Base-by-base conservation (phyloP, 768 basidiomycete species). In the Chalciporus sphaerocephalus region DNA sequence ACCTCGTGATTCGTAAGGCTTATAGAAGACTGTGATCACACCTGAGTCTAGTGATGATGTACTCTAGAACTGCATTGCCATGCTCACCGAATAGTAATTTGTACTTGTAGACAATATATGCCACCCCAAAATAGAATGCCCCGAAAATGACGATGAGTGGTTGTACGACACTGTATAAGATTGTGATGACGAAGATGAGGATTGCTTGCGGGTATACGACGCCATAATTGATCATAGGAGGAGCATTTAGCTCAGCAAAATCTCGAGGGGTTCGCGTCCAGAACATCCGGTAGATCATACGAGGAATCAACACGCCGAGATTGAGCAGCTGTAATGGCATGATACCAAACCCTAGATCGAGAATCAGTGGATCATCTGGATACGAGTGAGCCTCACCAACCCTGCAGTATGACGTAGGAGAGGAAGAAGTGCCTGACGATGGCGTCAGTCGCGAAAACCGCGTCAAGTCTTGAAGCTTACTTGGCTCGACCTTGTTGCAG, bases 211-310 rank as follows among this genome's bases (percentile, higher is more conserved):
- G 96, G 63, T 97, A 99, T 10, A 99, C 92, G 40, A 87, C 79
- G 40, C 96, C 96, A 55, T 98, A 95, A 66, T 97, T 98, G 68
- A 98, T 87, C 87, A 94, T 91, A 0, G 96, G 93, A 6, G 96
- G 96, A 0, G 93, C 92, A 59, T 99, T 96, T 13, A 98, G 75
- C 63, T 96, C 96, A 15, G 93, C 95, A 52, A 83, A 94, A 58
- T 99, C 95, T 74, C 96, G 74, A 1, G 96, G 96, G 2, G 95
- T 96, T 39, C 88, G 76, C 2, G 92, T 93, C 53, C 81, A 73
- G 55, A 96, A 86, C 24, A 87, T 64, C 28, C 87, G 79, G 48
- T 73, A 83, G 47, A 94, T 71, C 25, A 85, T 62, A 4, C 89
- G 79, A 2, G 92, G 90, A 44, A 97, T 76, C 47, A 95, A 74